Percentiles rank a stretch among this genome's conserved stretches.
phyloP scores from a whole-genome alignment of 208 protist genomes.

The Trypanosomatidae sp. region DNA sequence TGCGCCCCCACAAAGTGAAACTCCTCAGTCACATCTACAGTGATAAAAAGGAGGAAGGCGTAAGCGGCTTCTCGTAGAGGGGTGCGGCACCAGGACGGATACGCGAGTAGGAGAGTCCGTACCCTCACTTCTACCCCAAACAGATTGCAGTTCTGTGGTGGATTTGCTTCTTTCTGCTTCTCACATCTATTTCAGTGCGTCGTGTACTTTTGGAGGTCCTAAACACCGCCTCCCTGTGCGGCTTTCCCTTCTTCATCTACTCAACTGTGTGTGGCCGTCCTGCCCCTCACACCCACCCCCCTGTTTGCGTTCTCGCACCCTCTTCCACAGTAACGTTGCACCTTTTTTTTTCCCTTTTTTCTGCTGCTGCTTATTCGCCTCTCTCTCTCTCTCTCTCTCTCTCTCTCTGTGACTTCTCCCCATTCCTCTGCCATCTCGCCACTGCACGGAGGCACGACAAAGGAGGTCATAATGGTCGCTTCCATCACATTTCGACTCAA shows the following conservation, averaged over 20 bases:
- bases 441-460: neutral
- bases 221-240: neutral
- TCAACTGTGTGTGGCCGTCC: neutral
- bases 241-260: neutral
- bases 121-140: neutral
- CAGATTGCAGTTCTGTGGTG: neutral
- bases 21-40: neutral
- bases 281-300: neutral
- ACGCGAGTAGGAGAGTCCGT: neutral
- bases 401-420: neutral
- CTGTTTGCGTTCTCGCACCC: neutral
- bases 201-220: neutral
- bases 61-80: neutral
- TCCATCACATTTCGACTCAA: slow-evolving; percentile 84
- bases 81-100: neutral
- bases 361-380: neutral
- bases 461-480: slow-evolving; percentile 33
- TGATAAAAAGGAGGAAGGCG: neutral
- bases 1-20: neutral
- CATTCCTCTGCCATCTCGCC: neutral
- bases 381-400: neutral
- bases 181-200: neutral
- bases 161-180: neutral
- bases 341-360: neutral
- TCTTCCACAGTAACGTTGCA: neutral